These are phyloP conservation scores for Microbotryum saponariae DNA, from an alignment of 1,284 basidiomycete genomes.

Conservation along the genomic window DNA sequence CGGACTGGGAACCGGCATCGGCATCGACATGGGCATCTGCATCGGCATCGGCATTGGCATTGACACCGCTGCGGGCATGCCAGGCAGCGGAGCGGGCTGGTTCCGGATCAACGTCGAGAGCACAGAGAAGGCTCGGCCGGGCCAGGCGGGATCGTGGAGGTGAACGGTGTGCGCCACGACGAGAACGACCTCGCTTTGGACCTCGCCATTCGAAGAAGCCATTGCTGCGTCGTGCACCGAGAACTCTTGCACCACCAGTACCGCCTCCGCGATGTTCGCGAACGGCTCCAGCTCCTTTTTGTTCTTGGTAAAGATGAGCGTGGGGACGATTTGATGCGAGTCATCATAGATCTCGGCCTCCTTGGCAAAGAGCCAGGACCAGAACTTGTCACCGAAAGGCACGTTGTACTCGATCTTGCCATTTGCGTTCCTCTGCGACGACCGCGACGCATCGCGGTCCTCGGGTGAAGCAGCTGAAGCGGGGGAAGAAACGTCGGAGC, in stretches of 20 bases:
- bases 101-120: conserved; percentile 3
- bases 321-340: not conserved
- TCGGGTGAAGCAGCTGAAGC: not conserved
- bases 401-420: conserved; percentile 18
- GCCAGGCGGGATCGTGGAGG: conserved; percentile 7
- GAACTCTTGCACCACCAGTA: conserved; percentile 43
- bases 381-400: conserved; percentile 41
- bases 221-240: conserved; percentile 33
- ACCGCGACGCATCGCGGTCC: not conserved
- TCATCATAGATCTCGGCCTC: not conserved
- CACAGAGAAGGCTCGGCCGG: conserved; percentile 13
- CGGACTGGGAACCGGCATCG: not conserved
- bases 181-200: conserved; percentile 41
- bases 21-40: not conserved
- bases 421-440: not conserved
- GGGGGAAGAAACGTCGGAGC: not conserved
- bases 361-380: conserved; percentile 35
- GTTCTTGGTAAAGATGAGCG: conserved; percentile 37
- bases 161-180: conserved; percentile 43
- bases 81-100: not conserved
- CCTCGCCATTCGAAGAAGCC: conserved; percentile 37
- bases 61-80: too few relatives aligned
- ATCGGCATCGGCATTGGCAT: not conserved
- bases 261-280: conserved; percentile 38
- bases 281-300: conserved; percentile 39